phyloP scores from a whole-genome alignment of 2,329 filamentous ascomycete genomes.

The Sodiomyces alkalinus region DNA sequence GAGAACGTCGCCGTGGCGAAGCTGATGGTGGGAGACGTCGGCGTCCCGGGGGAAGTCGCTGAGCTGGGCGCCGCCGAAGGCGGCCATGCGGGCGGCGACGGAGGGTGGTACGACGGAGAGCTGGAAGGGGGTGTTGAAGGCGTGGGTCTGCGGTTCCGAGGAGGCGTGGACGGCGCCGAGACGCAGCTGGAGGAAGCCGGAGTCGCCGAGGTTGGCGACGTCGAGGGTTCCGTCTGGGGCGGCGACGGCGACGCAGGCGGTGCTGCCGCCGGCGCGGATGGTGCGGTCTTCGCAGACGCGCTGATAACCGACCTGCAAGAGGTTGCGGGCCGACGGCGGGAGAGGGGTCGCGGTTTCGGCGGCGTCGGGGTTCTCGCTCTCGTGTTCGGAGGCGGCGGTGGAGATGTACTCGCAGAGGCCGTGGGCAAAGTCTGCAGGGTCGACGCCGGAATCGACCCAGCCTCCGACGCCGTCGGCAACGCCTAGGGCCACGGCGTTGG shows the following conservation, averaged over 20 bases:
- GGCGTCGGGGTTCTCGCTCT: slow-evolving; percentile 17
- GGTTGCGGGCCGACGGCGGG: slow-evolving; percentile 43
- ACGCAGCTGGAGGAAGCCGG: slow-evolving; percentile 76
- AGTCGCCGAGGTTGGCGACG: slow-evolving; percentile 90
- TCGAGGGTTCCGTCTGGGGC: slow-evolving; percentile 60
- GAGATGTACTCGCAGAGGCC: slow-evolving; percentile 91
- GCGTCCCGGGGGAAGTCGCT: slow-evolving; percentile 77
- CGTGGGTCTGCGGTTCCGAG: slow-evolving; percentile 81
- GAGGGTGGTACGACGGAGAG: slow-evolving; percentile 73
- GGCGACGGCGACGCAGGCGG: slow-evolving; percentile 75
- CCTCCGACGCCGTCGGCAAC: slow-evolving; percentile 92
- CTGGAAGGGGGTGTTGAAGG: slow-evolving; percentile 95
- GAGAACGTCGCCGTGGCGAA: slow-evolving; percentile 87
- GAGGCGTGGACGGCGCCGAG: slow-evolving; percentile 72
- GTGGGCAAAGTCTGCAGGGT: slow-evolving; percentile 91
- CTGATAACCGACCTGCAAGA: slow-evolving; percentile 79
- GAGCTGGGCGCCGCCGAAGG: slow-evolving; percentile 71
- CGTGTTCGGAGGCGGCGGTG: slow-evolving; percentile 47
- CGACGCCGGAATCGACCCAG: slow-evolving; percentile 83
- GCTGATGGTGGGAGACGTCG: slow-evolving; percentile 56
- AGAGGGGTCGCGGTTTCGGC: slow-evolving; percentile 12
- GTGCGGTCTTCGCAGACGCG: slow-evolving; percentile 57
- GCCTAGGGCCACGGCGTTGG: slow-evolving; percentile 63
- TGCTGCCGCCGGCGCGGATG: slow-evolving; percentile 76
- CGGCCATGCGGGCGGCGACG: slow-evolving; percentile 62